These are phyloP conservation scores for Plasmodium inui DNA, from an alignment of 169 alveolate genomes.

Conservation along the genomic window DNA sequence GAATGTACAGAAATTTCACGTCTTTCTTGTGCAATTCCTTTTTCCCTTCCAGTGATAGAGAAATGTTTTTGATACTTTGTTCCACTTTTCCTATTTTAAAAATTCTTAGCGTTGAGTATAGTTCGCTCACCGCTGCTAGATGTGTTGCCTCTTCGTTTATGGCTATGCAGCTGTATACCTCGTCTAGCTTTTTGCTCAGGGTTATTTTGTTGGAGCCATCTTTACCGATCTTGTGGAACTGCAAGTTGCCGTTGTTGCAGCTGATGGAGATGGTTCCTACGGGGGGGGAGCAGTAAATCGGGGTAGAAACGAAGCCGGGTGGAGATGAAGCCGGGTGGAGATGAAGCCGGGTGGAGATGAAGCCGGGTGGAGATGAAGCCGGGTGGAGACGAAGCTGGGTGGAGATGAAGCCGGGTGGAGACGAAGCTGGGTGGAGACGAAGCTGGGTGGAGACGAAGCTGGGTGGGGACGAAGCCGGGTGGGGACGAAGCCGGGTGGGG, in stretches of 20 bases:
- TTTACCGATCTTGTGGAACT: conserved; percentile 19
- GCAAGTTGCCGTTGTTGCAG: conserved; percentile 29
- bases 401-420: not conserved
- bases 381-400: too few species aligned
- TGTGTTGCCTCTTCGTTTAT: conserved; percentile 23
- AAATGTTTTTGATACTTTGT: conserved; percentile 1
- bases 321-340: not conserved
- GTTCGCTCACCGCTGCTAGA: conserved; percentile 13
- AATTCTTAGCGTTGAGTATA: conserved; percentile 14
- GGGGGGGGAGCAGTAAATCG: not conserved
- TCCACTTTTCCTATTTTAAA: conserved; percentile 25
- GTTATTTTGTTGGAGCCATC: not conserved
- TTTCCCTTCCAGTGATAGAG: not conserved
- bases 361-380: not conserved
- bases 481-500: too few species aligned
- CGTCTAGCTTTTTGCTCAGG: conserved; percentile 13
- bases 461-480: too few species aligned
- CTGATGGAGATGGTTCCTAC: conserved; percentile 12
- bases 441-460: not conserved
- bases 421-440: too few species aligned
- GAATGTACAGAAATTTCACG: conserved; percentile 25
- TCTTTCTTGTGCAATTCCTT: conserved; percentile 18
- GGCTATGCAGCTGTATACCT: conserved; percentile 35
- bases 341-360: not conserved
- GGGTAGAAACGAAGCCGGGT: not conserved